Conservation (phyloP, 2,329 filamentous ascomycete genomes). For the Tolypocladium paradoxum region DNA sequence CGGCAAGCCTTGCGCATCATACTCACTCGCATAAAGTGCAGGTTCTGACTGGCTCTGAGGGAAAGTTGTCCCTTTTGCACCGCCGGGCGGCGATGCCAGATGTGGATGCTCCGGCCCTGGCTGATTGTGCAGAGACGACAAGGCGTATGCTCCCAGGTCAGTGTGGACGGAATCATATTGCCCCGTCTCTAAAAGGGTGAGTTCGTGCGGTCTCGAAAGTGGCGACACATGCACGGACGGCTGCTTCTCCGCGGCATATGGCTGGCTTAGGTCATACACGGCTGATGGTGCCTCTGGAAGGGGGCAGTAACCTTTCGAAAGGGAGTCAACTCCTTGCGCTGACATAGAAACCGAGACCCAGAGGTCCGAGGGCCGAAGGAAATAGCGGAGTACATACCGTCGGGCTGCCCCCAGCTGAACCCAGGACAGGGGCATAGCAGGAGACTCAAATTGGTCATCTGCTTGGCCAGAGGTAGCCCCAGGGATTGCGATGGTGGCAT, state of each 20-base stretch:
- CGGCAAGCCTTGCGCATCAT: not conserved
- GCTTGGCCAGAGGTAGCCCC: conserved; percentile 14
- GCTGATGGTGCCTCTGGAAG: conserved; percentile 13
- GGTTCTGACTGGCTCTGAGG: not conserved
- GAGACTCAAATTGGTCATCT: conserved; percentile 17
- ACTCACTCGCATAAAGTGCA: not conserved
- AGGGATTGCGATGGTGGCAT: conserved; percentile 13
- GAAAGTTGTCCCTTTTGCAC: not conserved
- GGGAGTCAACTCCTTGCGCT: not conserved
- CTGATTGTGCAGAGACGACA: conserved; percentile 1
- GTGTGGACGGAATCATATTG: not conserved
- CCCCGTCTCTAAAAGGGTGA: not conserved
- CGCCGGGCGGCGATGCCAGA: not conserved
- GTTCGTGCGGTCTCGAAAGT: not conserved
- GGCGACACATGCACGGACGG: conserved; percentile 6
- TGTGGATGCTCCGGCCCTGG: conserved; percentile 1
- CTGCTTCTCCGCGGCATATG: conserved; percentile 20
- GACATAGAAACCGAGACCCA: not conserved
- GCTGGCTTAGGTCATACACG: conserved; percentile 17
- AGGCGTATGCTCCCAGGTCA: not conserved
- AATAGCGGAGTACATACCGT: conserved; percentile 17
- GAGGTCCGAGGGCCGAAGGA: not conserved
- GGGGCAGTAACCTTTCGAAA: conserved; percentile 21
- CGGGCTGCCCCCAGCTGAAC: conserved; percentile 13
- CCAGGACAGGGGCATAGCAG: conserved; percentile 22